A percentile compares a stretch with the other conserved stretches of the same genome.
These are phyloP conservation scores for Chlamydomonas reinhardtii DNA, from an alignment of 163 green algal genomes.

Conservation along the genomic window DNA sequence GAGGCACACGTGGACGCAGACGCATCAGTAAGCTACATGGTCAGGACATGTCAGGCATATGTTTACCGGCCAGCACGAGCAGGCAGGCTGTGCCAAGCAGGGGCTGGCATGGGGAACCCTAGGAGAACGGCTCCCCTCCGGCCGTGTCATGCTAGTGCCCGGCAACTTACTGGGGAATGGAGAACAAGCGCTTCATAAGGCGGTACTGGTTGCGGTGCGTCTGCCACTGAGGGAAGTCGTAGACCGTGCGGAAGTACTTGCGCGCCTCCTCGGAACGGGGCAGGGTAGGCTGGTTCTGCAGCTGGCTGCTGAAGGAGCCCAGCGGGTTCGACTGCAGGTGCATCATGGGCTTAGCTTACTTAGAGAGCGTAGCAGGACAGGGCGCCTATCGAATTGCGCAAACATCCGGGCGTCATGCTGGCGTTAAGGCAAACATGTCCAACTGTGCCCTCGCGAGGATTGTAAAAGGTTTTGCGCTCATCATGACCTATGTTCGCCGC, in stretches of 20 bases:
- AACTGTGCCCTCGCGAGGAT: background rate
- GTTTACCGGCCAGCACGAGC: no score
- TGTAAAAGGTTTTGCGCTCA: no score
- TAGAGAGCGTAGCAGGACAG: no score
- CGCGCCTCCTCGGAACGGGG: background rate
- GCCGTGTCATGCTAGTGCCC: no score
- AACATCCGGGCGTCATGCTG: no score
- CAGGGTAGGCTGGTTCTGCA: background rate
- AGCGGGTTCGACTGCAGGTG: constrained; percentile 18
- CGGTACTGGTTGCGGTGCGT: constrained; percentile 40
- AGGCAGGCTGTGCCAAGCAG: no score
- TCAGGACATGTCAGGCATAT: no score
- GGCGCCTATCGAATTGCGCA: no score
- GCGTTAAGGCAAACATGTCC: background rate
- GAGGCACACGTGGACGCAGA: background rate
- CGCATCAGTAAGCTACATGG: background rate
- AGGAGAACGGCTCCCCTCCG: no score
- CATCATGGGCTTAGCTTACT: no score
- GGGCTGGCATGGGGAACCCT: no score
- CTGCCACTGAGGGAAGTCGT: constrained; percentile 49
- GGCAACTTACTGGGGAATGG: constrained; percentile 18
- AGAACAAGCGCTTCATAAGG: constrained; percentile 38
- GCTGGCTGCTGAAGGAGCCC: constrained; percentile 20
- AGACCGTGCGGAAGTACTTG: constrained; percentile 3
- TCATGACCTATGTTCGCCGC: background rate